Evolutionary conservation across 2,329 filamentous ascomycete species (phyloP).

Genomic region (Xenoacremonium recifei): DNA sequence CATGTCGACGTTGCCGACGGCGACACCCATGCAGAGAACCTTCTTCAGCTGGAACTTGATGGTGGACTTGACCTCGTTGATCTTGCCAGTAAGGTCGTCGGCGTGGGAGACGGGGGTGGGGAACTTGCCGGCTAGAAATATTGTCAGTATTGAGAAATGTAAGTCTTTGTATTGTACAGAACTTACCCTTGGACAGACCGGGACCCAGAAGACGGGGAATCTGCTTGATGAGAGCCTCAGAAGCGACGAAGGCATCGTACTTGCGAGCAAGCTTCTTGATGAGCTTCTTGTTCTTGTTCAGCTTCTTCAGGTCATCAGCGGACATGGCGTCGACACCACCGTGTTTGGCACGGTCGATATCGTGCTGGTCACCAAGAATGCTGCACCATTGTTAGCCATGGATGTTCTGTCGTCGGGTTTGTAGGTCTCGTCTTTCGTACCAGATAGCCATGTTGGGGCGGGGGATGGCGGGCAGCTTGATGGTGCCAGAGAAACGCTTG

Average conservation of each 20-base stretch:
- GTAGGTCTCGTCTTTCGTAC: constrained; percentile 20
- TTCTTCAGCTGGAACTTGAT: constrained; percentile 99
- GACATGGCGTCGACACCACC: constrained; percentile 98
- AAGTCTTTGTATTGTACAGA: background rate
- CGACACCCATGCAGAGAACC: constrained; percentile 99
- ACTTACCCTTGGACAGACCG: constrained; percentile 90
- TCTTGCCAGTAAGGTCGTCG: constrained; percentile 91
- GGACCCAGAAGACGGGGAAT: constrained; percentile 99
- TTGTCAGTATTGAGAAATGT: constrained; percentile 4
- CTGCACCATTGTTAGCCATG: constrained; percentile 21
- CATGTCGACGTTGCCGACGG: constrained; percentile 98
- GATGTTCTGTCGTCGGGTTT: background rate
- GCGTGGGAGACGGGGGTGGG: constrained; percentile 95
- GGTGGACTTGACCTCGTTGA: constrained; percentile 99
- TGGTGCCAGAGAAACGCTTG: constrained; percentile 99
- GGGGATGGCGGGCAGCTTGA: constrained; percentile 89
- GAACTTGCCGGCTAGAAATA: constrained; percentile 90
- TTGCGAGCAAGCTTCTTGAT: constrained; percentile 99
- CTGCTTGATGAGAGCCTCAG: constrained; percentile 98
- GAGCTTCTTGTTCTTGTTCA: constrained; percentile 99
- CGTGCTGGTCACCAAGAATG: constrained; percentile 77
- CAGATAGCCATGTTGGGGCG: constrained; percentile 90
- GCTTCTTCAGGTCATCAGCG: constrained; percentile 98
- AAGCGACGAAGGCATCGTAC: constrained; percentile 99
- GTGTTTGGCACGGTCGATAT: constrained; percentile 99